Evolutionary conservation across 2,329 filamentous ascomycete species (phyloP).

Genomic region (Passalora sequoiae): DNA sequence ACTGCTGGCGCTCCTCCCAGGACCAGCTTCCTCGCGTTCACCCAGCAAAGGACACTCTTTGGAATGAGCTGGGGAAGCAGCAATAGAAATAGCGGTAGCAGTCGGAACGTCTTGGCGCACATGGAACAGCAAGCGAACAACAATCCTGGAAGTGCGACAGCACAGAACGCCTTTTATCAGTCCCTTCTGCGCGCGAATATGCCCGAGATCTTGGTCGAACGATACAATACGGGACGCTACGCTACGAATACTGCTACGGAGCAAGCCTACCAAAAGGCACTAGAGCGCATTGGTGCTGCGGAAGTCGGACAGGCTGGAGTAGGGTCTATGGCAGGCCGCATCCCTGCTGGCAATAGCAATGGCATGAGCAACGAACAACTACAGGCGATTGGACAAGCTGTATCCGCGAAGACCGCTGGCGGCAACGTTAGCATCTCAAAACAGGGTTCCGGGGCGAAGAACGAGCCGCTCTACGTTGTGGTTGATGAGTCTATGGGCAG

Average conservation of each 20-base stretch:
- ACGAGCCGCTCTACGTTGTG: constrained; percentile 87
- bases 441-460: constrained; percentile 63
- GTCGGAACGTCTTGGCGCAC: constrained; percentile 65
- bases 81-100: constrained; percentile 25
- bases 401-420: constrained; percentile 66
- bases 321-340: constrained; percentile 21
- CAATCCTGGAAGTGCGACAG: constrained; percentile 78
- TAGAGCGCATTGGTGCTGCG: constrained; percentile 55
- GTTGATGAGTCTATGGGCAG: constrained; percentile 83
- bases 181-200: constrained; percentile 85
- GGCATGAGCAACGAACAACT: constrained; percentile 58
- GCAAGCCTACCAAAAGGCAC: constrained; percentile 69
- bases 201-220: constrained; percentile 85
- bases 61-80: constrained; percentile 31
- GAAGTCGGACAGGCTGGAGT: constrained; percentile 31
- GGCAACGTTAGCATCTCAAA: constrained; percentile 57
- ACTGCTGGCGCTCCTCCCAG: constrained; percentile 14
- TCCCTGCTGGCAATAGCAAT: constrained; percentile 35
- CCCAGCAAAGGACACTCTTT: constrained; percentile 43
- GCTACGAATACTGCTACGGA: constrained; percentile 75
- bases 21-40: constrained; percentile 32
- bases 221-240: constrained; percentile 81
- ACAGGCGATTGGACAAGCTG: constrained; percentile 75
- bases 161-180: constrained; percentile 92
- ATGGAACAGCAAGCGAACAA: constrained; percentile 89